Conservation (phyloP, 805 yeast genomes). For the Candida suzukii region DNA sequence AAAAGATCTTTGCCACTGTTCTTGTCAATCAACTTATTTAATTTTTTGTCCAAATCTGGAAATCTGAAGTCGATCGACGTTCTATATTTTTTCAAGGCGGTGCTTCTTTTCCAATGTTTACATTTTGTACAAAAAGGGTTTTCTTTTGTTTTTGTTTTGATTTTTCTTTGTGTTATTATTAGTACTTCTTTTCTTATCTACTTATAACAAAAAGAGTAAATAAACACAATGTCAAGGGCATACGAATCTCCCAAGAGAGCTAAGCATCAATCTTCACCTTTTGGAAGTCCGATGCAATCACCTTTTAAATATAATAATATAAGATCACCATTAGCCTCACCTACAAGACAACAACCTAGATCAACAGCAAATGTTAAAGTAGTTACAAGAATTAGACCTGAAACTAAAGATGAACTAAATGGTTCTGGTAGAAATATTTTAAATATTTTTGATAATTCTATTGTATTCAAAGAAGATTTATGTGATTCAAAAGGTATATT, state of each 20-base stretch:
- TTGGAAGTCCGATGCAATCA: not conserved
- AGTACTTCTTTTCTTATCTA: too few species aligned
- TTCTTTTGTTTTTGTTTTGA: too few species aligned
- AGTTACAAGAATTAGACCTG: conserved; percentile 67
- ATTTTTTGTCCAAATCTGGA: too few species aligned
- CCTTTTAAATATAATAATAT: not conserved
- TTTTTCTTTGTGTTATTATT: too few species aligned
- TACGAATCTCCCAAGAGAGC: not conserved
- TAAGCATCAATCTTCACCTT: not conserved
- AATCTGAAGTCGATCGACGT: not conserved
- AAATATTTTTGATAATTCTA: not conserved
- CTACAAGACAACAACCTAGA: not conserved
- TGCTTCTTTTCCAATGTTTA: not conserved
- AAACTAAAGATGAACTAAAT: conserved; percentile 27
- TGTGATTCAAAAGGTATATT: conserved; percentile 22
- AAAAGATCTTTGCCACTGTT: too few species aligned
- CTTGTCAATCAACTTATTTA: too few species aligned
- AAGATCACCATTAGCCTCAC: not conserved
- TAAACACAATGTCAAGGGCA: too few species aligned
- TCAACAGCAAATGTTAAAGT: conserved; percentile 44
- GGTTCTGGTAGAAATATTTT: conserved; percentile 2
- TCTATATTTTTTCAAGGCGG: not conserved
- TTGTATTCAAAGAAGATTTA: not conserved
- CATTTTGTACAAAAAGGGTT: not conserved
- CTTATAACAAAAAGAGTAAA: too few species aligned